These are phyloP conservation scores for Cryphonectria parasitica DNA, from an alignment of 2,329 filamentous ascomycete genomes.

Conservation along the genomic window DNA sequence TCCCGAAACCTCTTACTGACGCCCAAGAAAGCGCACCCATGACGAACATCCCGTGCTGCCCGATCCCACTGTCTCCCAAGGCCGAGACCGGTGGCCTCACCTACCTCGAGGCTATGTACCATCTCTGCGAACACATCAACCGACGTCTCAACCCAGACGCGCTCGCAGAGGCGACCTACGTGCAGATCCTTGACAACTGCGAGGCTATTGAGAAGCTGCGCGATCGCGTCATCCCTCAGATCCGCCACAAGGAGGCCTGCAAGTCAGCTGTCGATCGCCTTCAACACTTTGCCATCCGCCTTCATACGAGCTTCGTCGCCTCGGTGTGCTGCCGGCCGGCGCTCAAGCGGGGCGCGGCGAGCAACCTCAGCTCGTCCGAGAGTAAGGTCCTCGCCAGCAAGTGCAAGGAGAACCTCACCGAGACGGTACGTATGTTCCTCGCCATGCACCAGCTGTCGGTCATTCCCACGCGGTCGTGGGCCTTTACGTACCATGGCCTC, in stretches of 20 bases:
- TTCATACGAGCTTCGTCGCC: conserved; percentile 68
- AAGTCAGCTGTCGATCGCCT: conserved; percentile 66
- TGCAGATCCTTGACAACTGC: conserved; percentile 62
- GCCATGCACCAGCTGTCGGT: conserved; percentile 71
- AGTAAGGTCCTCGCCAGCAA: conserved; percentile 59
- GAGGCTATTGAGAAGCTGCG: conserved; percentile 57
- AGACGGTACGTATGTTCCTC: conserved; percentile 70
- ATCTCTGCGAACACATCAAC: conserved; percentile 65
- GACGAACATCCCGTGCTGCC: conserved; percentile 61
- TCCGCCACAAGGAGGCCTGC: conserved; percentile 65
- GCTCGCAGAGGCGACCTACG: conserved; percentile 52
- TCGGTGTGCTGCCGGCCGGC: conserved; percentile 68
- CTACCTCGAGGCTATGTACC: conserved; percentile 69
- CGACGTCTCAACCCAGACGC: conserved; percentile 60
- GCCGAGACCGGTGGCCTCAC: conserved; percentile 53
- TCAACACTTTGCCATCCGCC: conserved; percentile 66
- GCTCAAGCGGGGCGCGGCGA: conserved; percentile 56
- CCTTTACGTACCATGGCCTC: conserved; percentile 69
- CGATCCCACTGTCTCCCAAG: conserved; percentile 52
- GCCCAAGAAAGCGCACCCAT: conserved; percentile 55
- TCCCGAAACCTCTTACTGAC: conserved; percentile 10
- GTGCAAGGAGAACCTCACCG: conserved; percentile 65
- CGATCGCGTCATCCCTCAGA: conserved; percentile 52
- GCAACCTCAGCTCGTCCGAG: conserved; percentile 53
- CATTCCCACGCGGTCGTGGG: conserved; percentile 69